These are phyloP conservation scores for Trichoderma afroharzianum DNA, from an alignment of 2,329 filamentous ascomycete species.

Conservation along the genomic window DNA sequence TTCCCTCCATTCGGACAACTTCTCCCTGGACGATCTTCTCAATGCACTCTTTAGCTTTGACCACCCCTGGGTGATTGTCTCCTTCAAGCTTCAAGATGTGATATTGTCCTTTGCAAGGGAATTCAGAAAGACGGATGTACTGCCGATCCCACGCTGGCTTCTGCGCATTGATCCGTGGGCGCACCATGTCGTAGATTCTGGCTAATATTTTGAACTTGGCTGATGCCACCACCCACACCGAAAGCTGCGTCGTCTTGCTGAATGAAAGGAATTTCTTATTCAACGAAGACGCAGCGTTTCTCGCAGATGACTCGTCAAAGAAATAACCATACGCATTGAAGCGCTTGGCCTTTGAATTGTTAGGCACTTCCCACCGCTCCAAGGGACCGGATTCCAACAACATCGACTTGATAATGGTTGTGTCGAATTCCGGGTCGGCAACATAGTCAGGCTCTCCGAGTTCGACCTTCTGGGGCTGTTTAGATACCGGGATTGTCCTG, in stretches of 20 bases:
- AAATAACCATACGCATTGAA: slow-evolving; percentile 40
- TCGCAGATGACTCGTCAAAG: slow-evolving; percentile 34
- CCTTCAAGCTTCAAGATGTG: slow-evolving; percentile 5
- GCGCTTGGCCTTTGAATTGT: slow-evolving; percentile 29
- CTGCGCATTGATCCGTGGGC: slow-evolving; percentile 26
- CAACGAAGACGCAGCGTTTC: slow-evolving; percentile 22
- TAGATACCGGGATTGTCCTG: not conserved
- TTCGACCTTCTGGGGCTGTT: not conserved
- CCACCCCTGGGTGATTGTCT: not conserved
- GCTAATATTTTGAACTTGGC: slow-evolving; percentile 37
- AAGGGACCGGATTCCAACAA: slow-evolving; percentile 32
- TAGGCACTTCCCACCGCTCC: slow-evolving; percentile 32
- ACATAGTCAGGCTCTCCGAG: not conserved
- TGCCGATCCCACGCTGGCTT: not conserved
- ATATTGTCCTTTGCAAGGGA: not conserved
- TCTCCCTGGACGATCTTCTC: not conserved
- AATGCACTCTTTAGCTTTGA: not conserved
- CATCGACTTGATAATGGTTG: slow-evolving; percentile 27
- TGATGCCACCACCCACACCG: slow-evolving; percentile 34
- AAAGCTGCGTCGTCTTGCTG: slow-evolving; percentile 31
- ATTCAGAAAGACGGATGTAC: not conserved
- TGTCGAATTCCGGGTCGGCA: slow-evolving; percentile 23
- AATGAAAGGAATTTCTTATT: slow-evolving; percentile 31
- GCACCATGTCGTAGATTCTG: slow-evolving; percentile 32
- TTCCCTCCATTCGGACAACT: not conserved